phyloP scores from a whole-genome alignment of 257 asterid species.

The Ilex aquifolium region DNA sequence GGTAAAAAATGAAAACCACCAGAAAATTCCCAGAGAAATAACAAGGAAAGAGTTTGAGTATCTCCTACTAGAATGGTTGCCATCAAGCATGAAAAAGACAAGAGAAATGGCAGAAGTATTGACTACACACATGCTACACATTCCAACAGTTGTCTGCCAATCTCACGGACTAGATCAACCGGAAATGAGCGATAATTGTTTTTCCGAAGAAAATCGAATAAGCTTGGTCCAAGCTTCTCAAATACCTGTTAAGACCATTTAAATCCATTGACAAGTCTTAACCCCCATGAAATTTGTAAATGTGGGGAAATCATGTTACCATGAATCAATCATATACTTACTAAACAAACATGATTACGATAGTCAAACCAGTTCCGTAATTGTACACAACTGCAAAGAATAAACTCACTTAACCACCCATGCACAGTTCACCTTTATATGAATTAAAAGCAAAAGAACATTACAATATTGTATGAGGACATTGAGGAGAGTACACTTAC shows the following conservation, averaged over 20 bases:
- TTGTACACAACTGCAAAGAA: slow-evolving; percentile 59
- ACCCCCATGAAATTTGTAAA: slow-evolving; percentile 26
- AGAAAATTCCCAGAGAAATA: not conserved
- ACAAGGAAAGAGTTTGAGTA: slow-evolving; percentile 10
- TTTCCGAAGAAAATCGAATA: slow-evolving; percentile 53
- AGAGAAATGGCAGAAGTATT: slow-evolving; percentile 13
- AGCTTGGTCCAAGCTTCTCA: slow-evolving; percentile 66
- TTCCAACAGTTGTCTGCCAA: slow-evolving; percentile 56
- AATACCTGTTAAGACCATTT: slow-evolving; percentile 51
- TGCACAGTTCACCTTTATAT: slow-evolving; percentile 14
- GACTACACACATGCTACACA: slow-evolving; percentile 52
- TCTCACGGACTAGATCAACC: slow-evolving; percentile 59
- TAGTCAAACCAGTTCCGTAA: slow-evolving; percentile 62
- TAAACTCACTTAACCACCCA: slow-evolving; percentile 35
- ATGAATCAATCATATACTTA: slow-evolving; percentile 35
- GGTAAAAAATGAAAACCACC: slow-evolving; percentile 9
- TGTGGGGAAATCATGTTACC: slow-evolving; percentile 25
- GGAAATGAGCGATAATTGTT: slow-evolving; percentile 53
- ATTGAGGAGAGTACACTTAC: slow-evolving; percentile 28
- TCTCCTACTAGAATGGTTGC: slow-evolving; percentile 14
- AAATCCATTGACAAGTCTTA: slow-evolving; percentile 31
- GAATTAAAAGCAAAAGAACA: slow-evolving; percentile 11
- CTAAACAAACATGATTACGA: slow-evolving; percentile 57
- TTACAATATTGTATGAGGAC: not conserved
- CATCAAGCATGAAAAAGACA: slow-evolving; percentile 6